Conservation (phyloP, 2,329 filamentous ascomycete species). For the Huntiella bhutanensis region DNA sequence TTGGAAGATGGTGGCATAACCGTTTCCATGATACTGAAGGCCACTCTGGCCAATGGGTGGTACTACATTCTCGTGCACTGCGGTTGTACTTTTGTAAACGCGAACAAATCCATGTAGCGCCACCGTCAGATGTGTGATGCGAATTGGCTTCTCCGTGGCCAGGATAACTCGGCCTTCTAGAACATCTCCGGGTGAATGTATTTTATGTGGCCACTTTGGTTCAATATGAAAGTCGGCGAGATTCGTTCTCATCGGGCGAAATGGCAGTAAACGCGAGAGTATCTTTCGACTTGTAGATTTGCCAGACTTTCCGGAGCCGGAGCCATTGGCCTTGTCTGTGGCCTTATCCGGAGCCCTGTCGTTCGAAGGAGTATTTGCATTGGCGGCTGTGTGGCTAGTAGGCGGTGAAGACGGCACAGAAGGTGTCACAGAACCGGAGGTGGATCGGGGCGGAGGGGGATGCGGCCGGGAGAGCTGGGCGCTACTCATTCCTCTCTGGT, state of each 20-base stretch:
- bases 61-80: conserved; percentile 26
- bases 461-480: conserved; percentile 6
- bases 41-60: conserved; percentile 5
- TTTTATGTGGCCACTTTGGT: conserved; percentile 57
- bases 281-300: conserved; percentile 16
- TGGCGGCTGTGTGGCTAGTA: not conserved
- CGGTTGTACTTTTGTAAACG: conserved; percentile 52
- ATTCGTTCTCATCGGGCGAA: conserved; percentile 37
- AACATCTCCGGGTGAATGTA: conserved; percentile 56
- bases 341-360: not conserved
- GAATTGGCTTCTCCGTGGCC: conserved; percentile 52
- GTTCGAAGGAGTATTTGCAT: conserved; percentile 2
- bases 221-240: conserved; percentile 63
- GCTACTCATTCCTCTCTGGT: conserved; percentile 10
- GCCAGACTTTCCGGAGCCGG: not conserved
- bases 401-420: not conserved
- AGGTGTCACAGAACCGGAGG: not conserved
- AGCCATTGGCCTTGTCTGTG: not conserved
- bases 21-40: conserved; percentile 49
- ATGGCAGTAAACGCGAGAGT: conserved; percentile 33
- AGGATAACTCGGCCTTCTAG: conserved; percentile 56
- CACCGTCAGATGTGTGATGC: conserved; percentile 65
- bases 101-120: conserved; percentile 62
- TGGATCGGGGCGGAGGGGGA: conserved; percentile 6
- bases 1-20: conserved; percentile 63